Percentiles rank a stretch among this genome's conserved stretches.
These are phyloP conservation scores for Kwoniella dejecticola DNA, from an alignment of 768 basidiomycete genomes.

Conservation along the genomic window DNA sequence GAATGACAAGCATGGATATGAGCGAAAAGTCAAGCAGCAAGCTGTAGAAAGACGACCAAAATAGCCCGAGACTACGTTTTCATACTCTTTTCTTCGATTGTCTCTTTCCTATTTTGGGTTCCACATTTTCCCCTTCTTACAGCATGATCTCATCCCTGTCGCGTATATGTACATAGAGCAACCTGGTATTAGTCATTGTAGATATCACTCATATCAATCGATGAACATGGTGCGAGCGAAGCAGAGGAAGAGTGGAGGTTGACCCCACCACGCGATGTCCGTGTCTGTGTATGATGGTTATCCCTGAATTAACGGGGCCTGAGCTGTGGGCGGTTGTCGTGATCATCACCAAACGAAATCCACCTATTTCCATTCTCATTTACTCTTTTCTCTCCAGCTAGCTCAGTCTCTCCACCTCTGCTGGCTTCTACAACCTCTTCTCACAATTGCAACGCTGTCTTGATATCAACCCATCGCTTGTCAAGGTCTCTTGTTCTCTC, in stretches of 20 bases:
- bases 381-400: conserved; percentile 4
- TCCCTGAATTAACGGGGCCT: conserved; percentile 1
- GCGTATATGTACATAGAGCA: too few relatives aligned
- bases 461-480: neutral
- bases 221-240: too few relatives aligned
- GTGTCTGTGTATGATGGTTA: neutral
- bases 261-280: conserved; percentile 3
- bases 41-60: conserved; percentile 88
- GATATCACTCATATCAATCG: too few relatives aligned
- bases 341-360: neutral
- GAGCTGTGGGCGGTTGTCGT: neutral
- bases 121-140: too few relatives aligned
- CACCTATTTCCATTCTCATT: neutral
- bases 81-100: too few relatives aligned
- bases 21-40: conserved; percentile 78
- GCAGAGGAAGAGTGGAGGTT: neutral
- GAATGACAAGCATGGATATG: conserved; percentile 91
- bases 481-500: conserved; percentile 8
- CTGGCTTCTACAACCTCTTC: conserved; percentile 1
- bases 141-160: too few relatives aligned
- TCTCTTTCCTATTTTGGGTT: too few relatives aligned
- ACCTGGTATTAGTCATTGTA: too few relatives aligned
- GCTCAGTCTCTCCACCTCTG: conserved; percentile 1
- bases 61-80: conserved; percentile 56
- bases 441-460: neutral